Evolutionary conservation across 208 protist species (phyloP), one percentile per base, ranked within the genome.

Genomic region (Wallacemonas collosoma): DNA sequence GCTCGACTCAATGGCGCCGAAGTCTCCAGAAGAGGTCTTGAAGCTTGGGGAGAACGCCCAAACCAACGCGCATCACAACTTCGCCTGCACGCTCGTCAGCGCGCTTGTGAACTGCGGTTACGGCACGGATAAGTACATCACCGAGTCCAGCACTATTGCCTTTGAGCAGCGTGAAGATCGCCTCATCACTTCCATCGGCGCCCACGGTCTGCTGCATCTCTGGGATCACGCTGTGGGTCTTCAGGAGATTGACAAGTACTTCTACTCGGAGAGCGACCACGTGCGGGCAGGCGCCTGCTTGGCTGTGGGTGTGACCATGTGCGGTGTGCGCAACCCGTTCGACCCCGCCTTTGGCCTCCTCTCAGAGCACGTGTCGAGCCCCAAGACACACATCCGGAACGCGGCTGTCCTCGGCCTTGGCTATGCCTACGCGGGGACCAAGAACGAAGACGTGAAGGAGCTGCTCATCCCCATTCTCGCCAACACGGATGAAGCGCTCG

Each of bases 221-320:
- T 99, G 99, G 99, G 98, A 99, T 79, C 88, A 99, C 62, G 97
- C 98, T 15, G 93, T 94, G 47, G 98, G 98, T 48, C 81, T 99
- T 1, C 97, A 91, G 70, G 86, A 97, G 77, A 91, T 99, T 45
- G 93, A 99, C 86, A 98, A 98, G 78, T 99, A 96, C 81, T 75
- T 98, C 36, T 96, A 98, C 74, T 95, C 90, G 9, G 88, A 94
- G 45, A 97, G 99, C 48, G 86, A 90, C 53, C 98, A 98, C 82
- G 94, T 99, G 63, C 98, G 98, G 76, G 97, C 95, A 48, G 99
- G 99, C 40, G 98, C 98, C 7, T 96, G 99, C 44, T 77, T 99
- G 2, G 98, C 96, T 1, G 87, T 94, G 9, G 95, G 95, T 38
- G 85, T 97, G 26, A 71, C 88, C 41, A 89, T 96, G 87, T 94